Conservation (phyloP, 1,284 basidiomycete species). For the Fomitopsis betulina region DNA sequence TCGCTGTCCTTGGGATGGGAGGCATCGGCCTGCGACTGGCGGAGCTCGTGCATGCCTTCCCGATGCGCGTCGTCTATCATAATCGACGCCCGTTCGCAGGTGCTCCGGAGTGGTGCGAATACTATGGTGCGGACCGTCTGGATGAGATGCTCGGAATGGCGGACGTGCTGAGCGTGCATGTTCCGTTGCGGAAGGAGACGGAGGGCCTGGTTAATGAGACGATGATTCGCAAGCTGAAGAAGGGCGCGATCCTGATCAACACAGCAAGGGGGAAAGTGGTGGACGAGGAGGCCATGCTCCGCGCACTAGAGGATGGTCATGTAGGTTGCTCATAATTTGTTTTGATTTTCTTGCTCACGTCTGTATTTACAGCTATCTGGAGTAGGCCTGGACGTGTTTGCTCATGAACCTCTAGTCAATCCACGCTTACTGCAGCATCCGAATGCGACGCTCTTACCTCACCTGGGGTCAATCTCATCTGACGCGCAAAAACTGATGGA, state of each 20-base stretch:
- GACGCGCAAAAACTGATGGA: constrained; percentile 85
- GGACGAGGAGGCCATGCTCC: constrained; percentile 83
- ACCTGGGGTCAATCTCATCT: constrained; percentile 85
- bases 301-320: constrained; percentile 79
- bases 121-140: constrained; percentile 54
- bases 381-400: constrained; percentile 88
- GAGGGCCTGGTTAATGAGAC: constrained; percentile 72
- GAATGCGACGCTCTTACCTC: constrained; percentile 83
- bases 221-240: constrained; percentile 79
- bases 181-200: constrained; percentile 72
- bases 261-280: constrained; percentile 89
- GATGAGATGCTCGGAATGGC: constrained; percentile 70
- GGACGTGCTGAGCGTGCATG: constrained; percentile 82
- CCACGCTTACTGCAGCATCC: constrained; percentile 75
- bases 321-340: constrained; percentile 39
- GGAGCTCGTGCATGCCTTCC: constrained; percentile 67
- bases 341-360: not conserved
- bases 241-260: constrained; percentile 80
- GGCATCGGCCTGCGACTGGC: constrained; percentile 80
- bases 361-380: constrained; percentile 56
- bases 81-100: constrained; percentile 51
- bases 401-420: constrained; percentile 84
- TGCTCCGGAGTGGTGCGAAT: constrained; percentile 75
- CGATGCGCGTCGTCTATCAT: constrained; percentile 88
- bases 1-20: constrained; percentile 87